Conservation (phyloP, 2,329 filamentous ascomycete genomes). For the Didymella exigua region DNA sequence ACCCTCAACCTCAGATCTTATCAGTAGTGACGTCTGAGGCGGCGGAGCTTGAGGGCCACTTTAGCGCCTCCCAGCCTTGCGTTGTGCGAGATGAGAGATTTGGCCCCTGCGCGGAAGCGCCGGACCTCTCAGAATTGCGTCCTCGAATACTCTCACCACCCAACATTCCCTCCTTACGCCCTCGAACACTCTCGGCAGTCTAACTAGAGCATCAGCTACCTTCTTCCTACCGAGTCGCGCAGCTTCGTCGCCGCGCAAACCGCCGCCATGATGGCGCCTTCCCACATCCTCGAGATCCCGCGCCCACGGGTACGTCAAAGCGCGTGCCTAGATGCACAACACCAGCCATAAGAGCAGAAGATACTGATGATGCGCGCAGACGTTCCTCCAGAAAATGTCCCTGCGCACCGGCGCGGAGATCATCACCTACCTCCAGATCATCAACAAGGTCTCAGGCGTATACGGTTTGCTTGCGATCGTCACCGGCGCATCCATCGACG, state of each 20-base stretch:
- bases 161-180: constrained; percentile 7
- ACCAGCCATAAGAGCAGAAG: neutral
- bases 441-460: constrained; percentile 91
- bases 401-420: constrained; percentile 86
- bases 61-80: constrained; percentile 25
- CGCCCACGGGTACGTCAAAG: constrained; percentile 44
- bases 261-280: constrained; percentile 39
- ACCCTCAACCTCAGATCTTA: no score
- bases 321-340: constrained; percentile 10
- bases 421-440: constrained; percentile 78
- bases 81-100: constrained; percentile 23
- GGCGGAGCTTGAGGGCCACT: neutral
- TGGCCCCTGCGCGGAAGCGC: constrained; percentile 15
- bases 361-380: constrained; percentile 57
- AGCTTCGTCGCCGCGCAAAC: constrained; percentile 1
- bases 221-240: neutral
- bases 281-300: constrained; percentile 46
- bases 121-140: constrained; percentile 15
- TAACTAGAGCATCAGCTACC: constrained; percentile 27
- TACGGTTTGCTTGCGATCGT: constrained; percentile 89
- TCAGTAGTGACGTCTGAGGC: constrained; percentile 13
- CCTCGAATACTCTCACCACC: constrained; percentile 12
- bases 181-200: constrained; percentile 14
- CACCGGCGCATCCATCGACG: constrained; percentile 82
- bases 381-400: constrained; percentile 83